phyloP scores from a whole-genome alignment of 192 early-diverging fungal genomes.

The Coemansia sp. region DNA sequence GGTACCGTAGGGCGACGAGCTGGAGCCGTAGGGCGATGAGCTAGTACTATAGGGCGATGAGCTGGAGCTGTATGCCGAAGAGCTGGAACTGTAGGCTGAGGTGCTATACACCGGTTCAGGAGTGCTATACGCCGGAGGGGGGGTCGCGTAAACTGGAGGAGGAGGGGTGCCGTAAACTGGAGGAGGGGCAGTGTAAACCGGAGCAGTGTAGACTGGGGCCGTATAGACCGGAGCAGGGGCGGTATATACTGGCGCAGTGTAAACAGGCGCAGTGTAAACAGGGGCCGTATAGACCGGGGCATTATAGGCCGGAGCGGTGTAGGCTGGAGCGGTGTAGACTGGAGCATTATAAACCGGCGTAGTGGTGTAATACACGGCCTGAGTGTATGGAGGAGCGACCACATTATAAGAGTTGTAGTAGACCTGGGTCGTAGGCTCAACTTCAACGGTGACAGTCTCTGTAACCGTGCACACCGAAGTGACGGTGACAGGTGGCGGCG shows the following conservation, averaged over 20 bases:
- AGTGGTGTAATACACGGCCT: neutral
- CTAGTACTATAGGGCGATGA: slow-evolving; percentile 7
- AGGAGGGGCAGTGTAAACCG: neutral
- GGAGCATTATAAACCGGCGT: slow-evolving; percentile 8
- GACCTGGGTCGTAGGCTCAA: slow-evolving; percentile 18
- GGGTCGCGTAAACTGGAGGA: neutral
- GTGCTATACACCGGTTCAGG: neutral
- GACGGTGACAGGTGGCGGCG: slow-evolving; percentile 42
- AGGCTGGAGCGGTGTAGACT: neutral
- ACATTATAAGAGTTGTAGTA: neutral
- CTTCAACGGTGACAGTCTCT: slow-evolving; percentile 17
- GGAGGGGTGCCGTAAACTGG: neutral
- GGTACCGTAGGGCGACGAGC: neutral
- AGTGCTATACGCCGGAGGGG: neutral
- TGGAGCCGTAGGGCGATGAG: neutral
- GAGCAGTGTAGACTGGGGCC: neutral
- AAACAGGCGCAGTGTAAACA: neutral
- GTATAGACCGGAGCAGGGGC: slow-evolving; percentile 7
- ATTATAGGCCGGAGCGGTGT: neutral
- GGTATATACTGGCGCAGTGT: slow-evolving; percentile 6
- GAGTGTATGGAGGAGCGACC: neutral
- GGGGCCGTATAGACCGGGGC: neutral
- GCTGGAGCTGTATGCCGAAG: slow-evolving; percentile 6
- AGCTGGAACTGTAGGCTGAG: neutral
- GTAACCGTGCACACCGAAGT: slow-evolving; percentile 34